A percentile compares a stretch with the other conserved stretches of the same genome.
Conservation (phyloP, 2,329 filamentous ascomycete species). For the Exophiala alcalophila region DNA sequence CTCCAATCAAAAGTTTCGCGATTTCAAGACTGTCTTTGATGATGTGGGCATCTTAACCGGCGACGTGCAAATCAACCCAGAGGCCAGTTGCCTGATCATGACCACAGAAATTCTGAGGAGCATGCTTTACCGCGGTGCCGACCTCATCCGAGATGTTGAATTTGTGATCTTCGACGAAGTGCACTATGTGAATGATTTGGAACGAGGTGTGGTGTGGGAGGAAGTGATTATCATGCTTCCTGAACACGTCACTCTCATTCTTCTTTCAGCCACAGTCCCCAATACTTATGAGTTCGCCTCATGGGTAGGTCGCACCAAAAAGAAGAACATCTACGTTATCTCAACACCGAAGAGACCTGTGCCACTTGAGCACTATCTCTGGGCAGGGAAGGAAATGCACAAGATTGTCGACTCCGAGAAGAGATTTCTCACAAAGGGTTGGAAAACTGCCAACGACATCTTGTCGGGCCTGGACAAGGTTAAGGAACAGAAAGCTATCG, state of each 20-base stretch:
- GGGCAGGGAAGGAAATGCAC: slow-evolving; percentile 87
- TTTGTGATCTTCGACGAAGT: slow-evolving; percentile 99
- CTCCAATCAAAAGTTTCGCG: slow-evolving; percentile 97
- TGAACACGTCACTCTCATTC: slow-evolving; percentile 91
- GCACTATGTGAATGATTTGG: slow-evolving; percentile 95
- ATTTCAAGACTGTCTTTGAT: slow-evolving; percentile 80
- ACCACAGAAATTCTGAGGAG: slow-evolving; percentile 96
- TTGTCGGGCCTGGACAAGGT: slow-evolving; percentile 78
- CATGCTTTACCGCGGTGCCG: slow-evolving; percentile 95
- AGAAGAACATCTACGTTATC: slow-evolving; percentile 98
- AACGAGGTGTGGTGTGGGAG: slow-evolving; percentile 97
- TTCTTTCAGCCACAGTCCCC: slow-evolving; percentile 92
- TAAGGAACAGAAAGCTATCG: slow-evolving; percentile 54
- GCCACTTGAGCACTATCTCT: slow-evolving; percentile 91
- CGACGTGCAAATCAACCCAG: slow-evolving; percentile 95
- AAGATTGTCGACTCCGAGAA: slow-evolving; percentile 95
- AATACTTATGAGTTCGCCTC: slow-evolving; percentile 98
- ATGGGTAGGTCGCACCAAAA: slow-evolving; percentile 96
- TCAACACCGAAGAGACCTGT: slow-evolving; percentile 94
- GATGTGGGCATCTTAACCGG: slow-evolving; percentile 96
- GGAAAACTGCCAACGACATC: slow-evolving; percentile 87
- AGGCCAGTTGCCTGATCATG: slow-evolving; percentile 98
- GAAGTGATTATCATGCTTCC: slow-evolving; percentile 99
- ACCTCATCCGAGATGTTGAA: slow-evolving; percentile 93
- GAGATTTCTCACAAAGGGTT: slow-evolving; percentile 84